phyloP scores from a whole-genome alignment of 352 stramenopile species.

The Phytopythium aichiense region DNA sequence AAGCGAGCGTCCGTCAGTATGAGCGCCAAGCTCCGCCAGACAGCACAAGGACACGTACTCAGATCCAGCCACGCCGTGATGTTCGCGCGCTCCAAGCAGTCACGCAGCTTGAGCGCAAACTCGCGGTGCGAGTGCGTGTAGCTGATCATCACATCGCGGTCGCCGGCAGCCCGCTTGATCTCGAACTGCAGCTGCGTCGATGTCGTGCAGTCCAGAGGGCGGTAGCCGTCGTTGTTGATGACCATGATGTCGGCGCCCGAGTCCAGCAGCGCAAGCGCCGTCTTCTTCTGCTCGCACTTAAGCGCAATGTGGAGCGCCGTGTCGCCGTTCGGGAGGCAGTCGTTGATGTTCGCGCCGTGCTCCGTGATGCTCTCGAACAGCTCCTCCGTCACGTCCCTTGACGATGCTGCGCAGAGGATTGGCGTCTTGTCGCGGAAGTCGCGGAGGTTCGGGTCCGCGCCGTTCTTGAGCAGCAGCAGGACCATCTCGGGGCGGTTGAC shows the following conservation, averaged over 20 bases:
- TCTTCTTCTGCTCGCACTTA: slow-evolving; percentile 60
- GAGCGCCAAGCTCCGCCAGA: background rate
- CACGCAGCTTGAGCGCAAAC: slow-evolving; percentile 67
- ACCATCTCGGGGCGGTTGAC: slow-evolving; percentile 53
- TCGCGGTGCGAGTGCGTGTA: slow-evolving; percentile 81
- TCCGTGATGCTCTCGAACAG: slow-evolving; percentile 51
- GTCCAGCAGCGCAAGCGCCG: slow-evolving; percentile 52
- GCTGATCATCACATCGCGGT: slow-evolving; percentile 86
- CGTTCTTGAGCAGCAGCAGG: slow-evolving; percentile 37
- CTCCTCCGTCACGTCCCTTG: slow-evolving; percentile 40
- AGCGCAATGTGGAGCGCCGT: slow-evolving; percentile 73
- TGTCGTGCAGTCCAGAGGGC: slow-evolving; percentile 76
- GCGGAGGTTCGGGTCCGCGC: slow-evolving; percentile 48
- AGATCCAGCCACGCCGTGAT: slow-evolving; percentile 78
- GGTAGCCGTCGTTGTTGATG: slow-evolving; percentile 61
- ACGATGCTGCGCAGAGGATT: slow-evolving; percentile 58
- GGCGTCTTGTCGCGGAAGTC: slow-evolving; percentile 61
- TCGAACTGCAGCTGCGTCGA: slow-evolving; percentile 80
- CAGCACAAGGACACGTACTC: slow-evolving; percentile 23
- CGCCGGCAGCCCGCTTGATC: slow-evolving; percentile 71
- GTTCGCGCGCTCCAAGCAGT: slow-evolving; percentile 65
- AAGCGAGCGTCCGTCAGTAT: background rate
- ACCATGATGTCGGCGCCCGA: slow-evolving; percentile 59
- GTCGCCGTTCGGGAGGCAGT: slow-evolving; percentile 59
- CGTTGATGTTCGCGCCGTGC: slow-evolving; percentile 61